Conservation (phyloP, 805 yeast species). For the Candida rishiriensis region DNA sequence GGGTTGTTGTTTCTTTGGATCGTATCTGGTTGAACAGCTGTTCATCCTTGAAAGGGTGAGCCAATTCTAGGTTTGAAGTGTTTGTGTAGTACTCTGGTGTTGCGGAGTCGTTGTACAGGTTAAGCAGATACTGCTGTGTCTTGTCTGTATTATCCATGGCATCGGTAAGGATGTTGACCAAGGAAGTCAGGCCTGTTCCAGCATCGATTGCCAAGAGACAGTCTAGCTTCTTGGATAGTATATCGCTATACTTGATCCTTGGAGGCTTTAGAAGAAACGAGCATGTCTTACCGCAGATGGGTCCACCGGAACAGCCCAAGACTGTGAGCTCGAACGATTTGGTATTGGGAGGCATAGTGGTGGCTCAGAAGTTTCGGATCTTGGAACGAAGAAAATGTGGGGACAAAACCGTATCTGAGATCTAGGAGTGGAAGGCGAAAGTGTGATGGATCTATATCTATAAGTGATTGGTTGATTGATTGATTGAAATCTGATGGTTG, state of each 20-base stretch:
- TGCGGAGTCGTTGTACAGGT: conserved; percentile 15
- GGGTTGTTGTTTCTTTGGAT: conserved; percentile 3
- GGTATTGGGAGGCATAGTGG: conserved; percentile 12
- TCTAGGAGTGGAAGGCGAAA: too few species aligned
- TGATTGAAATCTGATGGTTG: too few species aligned
- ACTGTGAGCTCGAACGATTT: conserved; percentile 53
- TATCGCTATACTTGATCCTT: conserved; percentile 35
- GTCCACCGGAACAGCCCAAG: conserved; percentile 84
- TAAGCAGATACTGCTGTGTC: conserved; percentile 9
- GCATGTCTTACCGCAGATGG: conserved; percentile 66
- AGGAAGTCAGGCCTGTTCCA: conserved; percentile 63
- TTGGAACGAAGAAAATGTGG: neutral
- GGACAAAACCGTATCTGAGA: neutral
- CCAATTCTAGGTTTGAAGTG: conserved; percentile 1
- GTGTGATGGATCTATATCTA: too few species aligned
- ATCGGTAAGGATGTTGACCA: conserved; percentile 36
- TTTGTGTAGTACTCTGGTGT: conserved; percentile 6
- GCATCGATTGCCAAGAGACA: conserved; percentile 66
- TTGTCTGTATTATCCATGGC: conserved; percentile 1
- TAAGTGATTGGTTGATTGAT: too few species aligned
- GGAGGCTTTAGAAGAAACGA: conserved; percentile 62
- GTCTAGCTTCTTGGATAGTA: conserved; percentile 24
- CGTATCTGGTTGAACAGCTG: conserved; percentile 1
- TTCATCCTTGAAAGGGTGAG: conserved; percentile 5
- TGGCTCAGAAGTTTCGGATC: neutral